phyloP scores from a whole-genome alignment of 805 yeast species.

The Lachancea lanzarotensis region DNA sequence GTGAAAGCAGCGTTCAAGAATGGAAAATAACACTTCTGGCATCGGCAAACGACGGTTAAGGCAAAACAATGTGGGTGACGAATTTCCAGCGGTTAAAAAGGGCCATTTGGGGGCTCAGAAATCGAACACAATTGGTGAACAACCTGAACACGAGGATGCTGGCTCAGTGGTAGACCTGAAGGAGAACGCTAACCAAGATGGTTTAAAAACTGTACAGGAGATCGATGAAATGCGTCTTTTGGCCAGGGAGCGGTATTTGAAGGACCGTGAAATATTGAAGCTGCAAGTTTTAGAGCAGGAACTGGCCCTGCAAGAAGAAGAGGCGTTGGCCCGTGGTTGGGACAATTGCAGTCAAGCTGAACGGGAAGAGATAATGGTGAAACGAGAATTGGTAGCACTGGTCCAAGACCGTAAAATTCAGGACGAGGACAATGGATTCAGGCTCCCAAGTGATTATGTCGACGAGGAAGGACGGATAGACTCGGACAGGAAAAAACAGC shows the following conservation, averaged over 20 bases:
- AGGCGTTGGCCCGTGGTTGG: conserved; percentile 49
- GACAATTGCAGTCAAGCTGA: conserved; percentile 42
- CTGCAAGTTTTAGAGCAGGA: conserved; percentile 40
- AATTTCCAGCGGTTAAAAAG: neutral
- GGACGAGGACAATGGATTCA: conserved; percentile 35
- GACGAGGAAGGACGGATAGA: conserved; percentile 49
- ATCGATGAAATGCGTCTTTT: conserved; percentile 37
- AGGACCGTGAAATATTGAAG: conserved; percentile 44
- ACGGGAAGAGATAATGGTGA: conserved; percentile 44
- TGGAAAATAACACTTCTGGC: conserved; percentile 1
- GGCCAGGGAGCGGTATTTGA: conserved; percentile 45
- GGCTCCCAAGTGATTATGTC: conserved; percentile 52
- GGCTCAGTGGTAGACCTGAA: conserved; percentile 19
- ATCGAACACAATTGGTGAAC: neutral
- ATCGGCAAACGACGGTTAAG: conserved; percentile 3
- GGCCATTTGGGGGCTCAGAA: neutral
- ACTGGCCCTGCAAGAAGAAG: conserved; percentile 42
- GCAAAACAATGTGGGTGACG: conserved; percentile 1
- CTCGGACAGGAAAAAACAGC: conserved; percentile 46
- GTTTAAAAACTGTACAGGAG: conserved; percentile 17
- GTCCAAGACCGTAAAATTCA: conserved; percentile 37
- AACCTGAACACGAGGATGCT: neutral
- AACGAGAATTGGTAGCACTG: conserved; percentile 43
- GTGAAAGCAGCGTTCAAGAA: neutral
- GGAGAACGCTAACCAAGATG: neutral